Evolutionary conservation across 31 red algal species (phyloP), one percentile per base, ranked within the genome.

Genomic region (Odonthalia washingtoniensis): DNA sequence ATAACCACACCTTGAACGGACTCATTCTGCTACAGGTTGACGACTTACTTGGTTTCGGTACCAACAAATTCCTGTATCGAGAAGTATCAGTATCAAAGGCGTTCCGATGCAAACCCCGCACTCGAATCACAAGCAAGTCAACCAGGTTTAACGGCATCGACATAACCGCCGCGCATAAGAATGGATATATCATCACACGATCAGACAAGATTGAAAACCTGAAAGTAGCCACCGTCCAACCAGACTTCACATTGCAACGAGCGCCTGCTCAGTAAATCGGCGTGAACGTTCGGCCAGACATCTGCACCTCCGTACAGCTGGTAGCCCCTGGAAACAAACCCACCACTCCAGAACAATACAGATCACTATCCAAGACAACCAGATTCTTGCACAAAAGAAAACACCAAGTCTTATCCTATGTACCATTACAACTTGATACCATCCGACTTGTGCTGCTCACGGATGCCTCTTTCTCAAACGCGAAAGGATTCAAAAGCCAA

Each of bases 1-100:
- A 77, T 24, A 37, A 77, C 5, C 38, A 46, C 14, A 5, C 21
- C n/a, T n/a, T n/a, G 36, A 37, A 77, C 12, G 40, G 14, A 44
- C 26, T 77, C 9, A 43, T 37, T 46, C 4, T 77, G 21, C 49
- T 77, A 12, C 73, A 77, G 40, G 73, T 77, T 14, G 73, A 77
- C 35, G 73, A 77, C 40, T 9, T 6, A 27, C 31, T 70, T 12
- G 28, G 9, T 57, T 9, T 57, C 49, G 49, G 49, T 14, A 57
- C 9, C 9, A 9, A 57, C 21, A 21, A 9, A 57, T 57, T 57
- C 49, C 49, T 57, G 49, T 57, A 9, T 14, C 12, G 21, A 57
- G 49, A 57, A 57, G 49, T 57, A 21, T 9, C 9, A 21, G 12
- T 14, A 9, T 57, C 49, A 57, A 57, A 9, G 21, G 9, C 49